These are phyloP conservation scores for Microdochium nivale DNA, from an alignment of 2,329 filamentous ascomycete genomes.

Conservation along the genomic window DNA sequence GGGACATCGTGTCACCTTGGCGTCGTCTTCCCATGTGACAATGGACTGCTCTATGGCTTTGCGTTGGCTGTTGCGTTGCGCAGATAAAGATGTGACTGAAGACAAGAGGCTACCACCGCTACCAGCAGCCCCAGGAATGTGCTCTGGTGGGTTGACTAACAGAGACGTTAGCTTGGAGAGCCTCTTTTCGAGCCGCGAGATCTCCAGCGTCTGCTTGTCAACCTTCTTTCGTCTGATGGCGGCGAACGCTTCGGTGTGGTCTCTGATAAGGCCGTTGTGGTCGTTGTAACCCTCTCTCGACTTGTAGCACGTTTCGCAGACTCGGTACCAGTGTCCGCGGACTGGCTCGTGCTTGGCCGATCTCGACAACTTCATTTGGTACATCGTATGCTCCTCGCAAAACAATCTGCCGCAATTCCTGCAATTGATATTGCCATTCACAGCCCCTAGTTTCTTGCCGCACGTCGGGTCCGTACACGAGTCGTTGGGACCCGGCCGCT, in stretches of 20 bases:
- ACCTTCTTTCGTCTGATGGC: conserved; percentile 67
- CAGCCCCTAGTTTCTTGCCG: conserved; percentile 66
- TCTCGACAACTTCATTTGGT: conserved; percentile 94
- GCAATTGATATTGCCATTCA: conserved; percentile 85
- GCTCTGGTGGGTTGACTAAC: conserved; percentile 65
- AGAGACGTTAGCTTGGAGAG: conserved; percentile 83
- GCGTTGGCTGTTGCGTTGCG: conserved; percentile 60
- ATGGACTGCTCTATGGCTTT: conserved; percentile 84
- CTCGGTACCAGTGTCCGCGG: conserved; percentile 83
- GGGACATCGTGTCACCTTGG: conserved; percentile 69
- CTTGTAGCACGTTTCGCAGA: conserved; percentile 99
- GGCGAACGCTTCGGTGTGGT: conserved; percentile 65
- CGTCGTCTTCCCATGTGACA: conserved; percentile 92
- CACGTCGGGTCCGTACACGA: conserved; percentile 82
- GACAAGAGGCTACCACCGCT: conserved; percentile 46
- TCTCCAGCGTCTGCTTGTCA: conserved; percentile 78
- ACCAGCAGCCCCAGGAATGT: conserved; percentile 41
- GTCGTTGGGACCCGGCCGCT: conserved; percentile 65
- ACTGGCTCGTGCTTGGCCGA: conserved; percentile 85
- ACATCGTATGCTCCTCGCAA: conserved; percentile 98
- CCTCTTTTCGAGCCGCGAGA: conserved; percentile 83
- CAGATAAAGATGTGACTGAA: conserved; percentile 51
- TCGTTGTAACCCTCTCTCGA: conserved; percentile 94
- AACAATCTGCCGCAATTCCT: conserved; percentile 88
- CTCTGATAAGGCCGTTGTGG: conserved; percentile 60